A percentile compares a stretch with the other conserved stretches of the same genome.
Conservation (phyloP, 1,139 yeast species). For the Debaryomyces sp. region DNA sequence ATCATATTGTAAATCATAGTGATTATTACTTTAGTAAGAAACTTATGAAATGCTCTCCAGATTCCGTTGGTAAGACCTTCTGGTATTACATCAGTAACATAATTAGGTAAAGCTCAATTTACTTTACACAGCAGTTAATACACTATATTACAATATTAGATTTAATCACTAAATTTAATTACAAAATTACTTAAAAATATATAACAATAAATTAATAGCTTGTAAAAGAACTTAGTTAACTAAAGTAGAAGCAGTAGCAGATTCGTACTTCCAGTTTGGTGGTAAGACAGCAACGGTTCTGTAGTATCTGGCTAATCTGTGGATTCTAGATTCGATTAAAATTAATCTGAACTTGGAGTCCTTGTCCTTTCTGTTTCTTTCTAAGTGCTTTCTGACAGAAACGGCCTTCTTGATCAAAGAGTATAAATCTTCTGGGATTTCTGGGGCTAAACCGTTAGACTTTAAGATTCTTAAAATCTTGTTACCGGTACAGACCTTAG, state of each 20-base stretch:
- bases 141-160: conserved; percentile 9
- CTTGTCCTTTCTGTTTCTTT: conserved; percentile 99
- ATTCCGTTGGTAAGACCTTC: no score
- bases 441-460: conserved; percentile 99
- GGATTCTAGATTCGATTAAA: conserved; percentile 99
- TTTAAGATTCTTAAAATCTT: conserved; percentile 98
- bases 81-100: neutral
- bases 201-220: conserved; percentile 10
- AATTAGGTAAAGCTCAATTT: neutral
- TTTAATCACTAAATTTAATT: conserved; percentile 6
- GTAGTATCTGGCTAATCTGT: conserved; percentile 99
- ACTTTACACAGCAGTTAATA: conserved; percentile 18
- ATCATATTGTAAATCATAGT: no score
- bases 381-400: conserved; percentile 99
- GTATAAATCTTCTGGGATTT: conserved; percentile 99
- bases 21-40: no score
- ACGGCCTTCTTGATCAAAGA: conserved; percentile 99
- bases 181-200: conserved; percentile 1
- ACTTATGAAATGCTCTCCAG: no score
- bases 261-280: conserved; percentile 99
- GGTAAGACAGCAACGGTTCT: conserved; percentile 98
- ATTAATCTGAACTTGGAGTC: conserved; percentile 99
- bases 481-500: conserved; percentile 98
- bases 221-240: conserved; percentile 68
- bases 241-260: conserved; percentile 99